These are phyloP conservation scores for Boletus rubescentipes DNA, from an alignment of 768 basidiomycete genomes.

Conservation along the genomic window DNA sequence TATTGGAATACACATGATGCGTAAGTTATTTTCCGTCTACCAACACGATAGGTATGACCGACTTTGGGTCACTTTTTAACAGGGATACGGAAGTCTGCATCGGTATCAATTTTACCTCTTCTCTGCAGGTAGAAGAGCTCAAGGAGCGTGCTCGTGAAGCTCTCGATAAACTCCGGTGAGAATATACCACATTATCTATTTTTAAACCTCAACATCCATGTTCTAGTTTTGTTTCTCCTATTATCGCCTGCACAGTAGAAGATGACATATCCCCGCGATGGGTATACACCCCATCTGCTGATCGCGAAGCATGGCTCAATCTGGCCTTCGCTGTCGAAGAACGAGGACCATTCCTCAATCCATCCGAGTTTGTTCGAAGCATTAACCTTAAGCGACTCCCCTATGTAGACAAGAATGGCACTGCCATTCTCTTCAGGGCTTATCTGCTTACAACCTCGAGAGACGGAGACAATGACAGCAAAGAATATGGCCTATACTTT, in stretches of 20 bases:
- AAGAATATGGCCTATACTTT: slow-evolving; percentile 23
- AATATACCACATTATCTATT: too few relatives aligned
- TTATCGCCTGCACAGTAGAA: slow-evolving; percentile 18
- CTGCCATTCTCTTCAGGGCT: not conserved
- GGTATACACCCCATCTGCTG: slow-evolving; percentile 23
- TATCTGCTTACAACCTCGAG: slow-evolving; percentile 15
- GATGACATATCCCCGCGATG: slow-evolving; percentile 13
- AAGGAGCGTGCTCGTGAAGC: slow-evolving; percentile 9
- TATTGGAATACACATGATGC: slow-evolving; percentile 10
- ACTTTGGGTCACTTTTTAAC: too few relatives aligned
- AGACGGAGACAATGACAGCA: not conserved
- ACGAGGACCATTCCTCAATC: slow-evolving; percentile 14
- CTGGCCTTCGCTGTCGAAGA: slow-evolving; percentile 18
- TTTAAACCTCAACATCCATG: too few relatives aligned
- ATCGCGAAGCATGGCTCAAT: slow-evolving; percentile 25
- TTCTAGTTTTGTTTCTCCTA: slow-evolving; percentile 19
- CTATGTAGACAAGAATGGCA: slow-evolving; percentile 8
- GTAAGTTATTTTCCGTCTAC: slow-evolving; percentile 1
- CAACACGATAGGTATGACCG: not conserved
- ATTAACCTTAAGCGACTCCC: slow-evolving; percentile 20
- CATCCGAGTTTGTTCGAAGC: slow-evolving; percentile 15
- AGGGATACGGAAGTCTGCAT: slow-evolving; percentile 20
- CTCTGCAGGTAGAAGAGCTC: slow-evolving; percentile 5
- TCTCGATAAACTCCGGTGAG: slow-evolving; percentile 22
- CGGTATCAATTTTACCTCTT: slow-evolving; percentile 16